phyloP scores from a whole-genome alignment of 2,329 filamentous ascomycete species.

The Endothia cerciana region DNA sequence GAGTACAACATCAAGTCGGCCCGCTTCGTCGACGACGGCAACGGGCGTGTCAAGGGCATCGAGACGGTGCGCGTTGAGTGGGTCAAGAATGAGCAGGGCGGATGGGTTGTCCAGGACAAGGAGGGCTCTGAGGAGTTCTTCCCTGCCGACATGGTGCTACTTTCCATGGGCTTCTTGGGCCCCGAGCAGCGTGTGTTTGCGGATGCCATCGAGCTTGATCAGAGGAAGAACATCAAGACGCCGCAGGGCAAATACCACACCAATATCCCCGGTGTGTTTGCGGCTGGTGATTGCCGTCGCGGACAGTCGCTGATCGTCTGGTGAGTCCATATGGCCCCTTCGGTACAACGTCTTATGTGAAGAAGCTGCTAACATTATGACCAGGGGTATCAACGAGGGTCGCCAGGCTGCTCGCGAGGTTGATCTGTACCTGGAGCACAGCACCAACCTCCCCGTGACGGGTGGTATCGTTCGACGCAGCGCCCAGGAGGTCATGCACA shows the following conservation, averaged over 20 bases:
- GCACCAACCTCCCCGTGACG: conserved; percentile 82
- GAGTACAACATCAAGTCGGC: conserved; percentile 99
- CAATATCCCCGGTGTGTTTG: conserved; percentile 86
- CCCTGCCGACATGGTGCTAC: conserved; percentile 88
- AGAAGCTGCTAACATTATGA: conserved; percentile 40
- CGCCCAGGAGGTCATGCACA: conserved; percentile 68
- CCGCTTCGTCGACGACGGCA: conserved; percentile 90
- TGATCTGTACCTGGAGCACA: conserved; percentile 81
- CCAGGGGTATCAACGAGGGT: conserved; percentile 93
- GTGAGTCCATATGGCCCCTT: conserved; percentile 55
- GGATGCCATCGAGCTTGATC: conserved; percentile 87
- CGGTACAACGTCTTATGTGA: neutral
- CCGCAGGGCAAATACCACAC: conserved; percentile 84
- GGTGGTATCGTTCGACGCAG: conserved; percentile 89
- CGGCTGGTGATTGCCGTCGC: conserved; percentile 91
- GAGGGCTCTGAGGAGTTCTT: conserved; percentile 95
- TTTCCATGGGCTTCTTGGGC: conserved; percentile 97
- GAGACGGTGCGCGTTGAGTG: conserved; percentile 95
- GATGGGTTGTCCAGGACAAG: conserved; percentile 98
- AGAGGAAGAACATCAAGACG: conserved; percentile 96
- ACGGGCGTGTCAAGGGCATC: conserved; percentile 89
- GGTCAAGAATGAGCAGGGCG: conserved; percentile 85
- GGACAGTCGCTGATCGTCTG: conserved; percentile 96
- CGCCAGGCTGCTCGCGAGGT: conserved; percentile 91
- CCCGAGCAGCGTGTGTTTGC: conserved; percentile 85